phyloP scores from a whole-genome alignment of 257 asterid genomes.

The Solanum clarkiae region DNA sequence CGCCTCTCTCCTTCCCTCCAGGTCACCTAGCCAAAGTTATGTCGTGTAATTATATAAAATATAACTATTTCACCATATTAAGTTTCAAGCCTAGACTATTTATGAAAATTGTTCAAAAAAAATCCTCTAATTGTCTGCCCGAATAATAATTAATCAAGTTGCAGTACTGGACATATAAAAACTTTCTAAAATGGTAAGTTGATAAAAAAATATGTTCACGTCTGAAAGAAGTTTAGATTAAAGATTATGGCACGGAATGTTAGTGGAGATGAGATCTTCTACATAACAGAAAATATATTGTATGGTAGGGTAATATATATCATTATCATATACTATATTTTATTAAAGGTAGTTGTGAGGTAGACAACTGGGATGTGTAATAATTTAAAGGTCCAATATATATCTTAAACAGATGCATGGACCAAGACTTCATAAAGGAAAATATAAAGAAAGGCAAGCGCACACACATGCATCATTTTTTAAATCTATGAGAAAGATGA shows the following conservation, averaged over 20 bases:
- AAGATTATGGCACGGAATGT: neutral
- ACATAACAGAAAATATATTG: neutral
- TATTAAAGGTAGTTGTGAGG: neutral
- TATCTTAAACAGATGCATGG: neutral
- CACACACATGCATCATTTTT: neutral
- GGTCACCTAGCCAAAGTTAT: too few relatives aligned
- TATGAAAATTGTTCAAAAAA: too few relatives aligned
- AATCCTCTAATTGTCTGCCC: too few relatives aligned
- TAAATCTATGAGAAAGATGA: neutral
- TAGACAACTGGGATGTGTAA: neutral
- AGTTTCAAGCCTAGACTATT: too few relatives aligned
- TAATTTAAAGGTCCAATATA: neutral
- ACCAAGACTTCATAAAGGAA: neutral
- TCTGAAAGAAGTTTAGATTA: neutral
- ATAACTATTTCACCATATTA: too few relatives aligned
- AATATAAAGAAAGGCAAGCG: neutral
- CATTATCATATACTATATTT: neutral
- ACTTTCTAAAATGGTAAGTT: neutral
- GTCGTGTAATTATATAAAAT: too few relatives aligned
- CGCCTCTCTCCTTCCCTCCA: too few relatives aligned
- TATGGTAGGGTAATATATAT: neutral
- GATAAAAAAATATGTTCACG: neutral
- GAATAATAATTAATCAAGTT: neutral
- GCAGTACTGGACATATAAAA: neutral
- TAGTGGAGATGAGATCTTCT: neutral